These are phyloP conservation scores for Xylariaceae sp. DNA, from an alignment of 2,329 filamentous ascomycete species.

Conservation along the genomic window DNA sequence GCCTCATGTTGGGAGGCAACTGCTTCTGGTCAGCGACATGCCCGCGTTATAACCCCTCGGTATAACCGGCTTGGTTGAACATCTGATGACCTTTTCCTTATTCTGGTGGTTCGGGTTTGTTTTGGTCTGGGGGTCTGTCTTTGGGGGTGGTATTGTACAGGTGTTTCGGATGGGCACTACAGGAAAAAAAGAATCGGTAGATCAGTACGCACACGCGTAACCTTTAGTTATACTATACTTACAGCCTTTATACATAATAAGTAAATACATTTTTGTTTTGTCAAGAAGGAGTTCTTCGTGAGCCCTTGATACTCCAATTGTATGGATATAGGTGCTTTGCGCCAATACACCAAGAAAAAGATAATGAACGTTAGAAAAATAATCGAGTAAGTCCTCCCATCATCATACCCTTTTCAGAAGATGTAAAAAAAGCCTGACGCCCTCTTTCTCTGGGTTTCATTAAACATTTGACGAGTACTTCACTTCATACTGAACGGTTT, in stretches of 20 bases:
- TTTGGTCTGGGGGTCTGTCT: no score
- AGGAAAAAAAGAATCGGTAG: slow-evolving; percentile 20
- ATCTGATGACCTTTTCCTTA: background rate
- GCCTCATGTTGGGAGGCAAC: slow-evolving; percentile 33
- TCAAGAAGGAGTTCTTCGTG: background rate
- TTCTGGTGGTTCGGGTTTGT: no score
- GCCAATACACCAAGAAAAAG: slow-evolving; percentile 24
- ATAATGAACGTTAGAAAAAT: slow-evolving; percentile 16
- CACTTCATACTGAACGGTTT: slow-evolving; percentile 33
- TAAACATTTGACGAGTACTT: slow-evolving; percentile 28
- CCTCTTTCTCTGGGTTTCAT: slow-evolving; percentile 7
- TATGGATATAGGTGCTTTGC: slow-evolving; percentile 12
- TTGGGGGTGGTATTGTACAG: no score
- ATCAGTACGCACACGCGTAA: slow-evolving; percentile 27
- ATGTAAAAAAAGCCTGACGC: slow-evolving; percentile 13
- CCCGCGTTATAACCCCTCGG: slow-evolving; percentile 28
- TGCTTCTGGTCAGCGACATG: slow-evolving; percentile 33
- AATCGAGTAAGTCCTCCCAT: slow-evolving; percentile 15
- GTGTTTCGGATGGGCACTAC: slow-evolving; percentile 2
- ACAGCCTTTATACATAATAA: slow-evolving; percentile 27
- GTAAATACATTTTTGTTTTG: slow-evolving; percentile 23
- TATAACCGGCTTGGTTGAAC: background rate
- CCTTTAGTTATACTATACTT: background rate
- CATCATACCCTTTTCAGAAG: background rate
- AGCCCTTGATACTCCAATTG: slow-evolving; percentile 7